Evolutionary conservation across 768 basidiomycete species (phyloP).

Genomic region (Suillus alpinus): DNA sequence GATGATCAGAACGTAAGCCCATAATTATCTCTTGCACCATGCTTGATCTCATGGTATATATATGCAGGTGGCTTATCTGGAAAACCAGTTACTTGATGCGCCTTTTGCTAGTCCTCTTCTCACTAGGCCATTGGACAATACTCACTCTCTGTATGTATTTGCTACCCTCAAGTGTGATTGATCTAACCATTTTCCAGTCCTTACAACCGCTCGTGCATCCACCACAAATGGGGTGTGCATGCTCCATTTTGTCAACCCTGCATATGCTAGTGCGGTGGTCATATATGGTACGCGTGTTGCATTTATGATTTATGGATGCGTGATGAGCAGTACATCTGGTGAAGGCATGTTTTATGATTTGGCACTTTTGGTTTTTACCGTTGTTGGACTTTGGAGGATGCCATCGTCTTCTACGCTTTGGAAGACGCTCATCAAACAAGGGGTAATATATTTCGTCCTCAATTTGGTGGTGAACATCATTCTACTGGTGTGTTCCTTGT

Average conservation of each 20-base stretch:
- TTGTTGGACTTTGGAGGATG: background rate
- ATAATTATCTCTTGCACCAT: background rate
- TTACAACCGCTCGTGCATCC: background rate
- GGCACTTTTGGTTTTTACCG: background rate
- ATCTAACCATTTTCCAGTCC: background rate
- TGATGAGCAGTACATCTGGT: background rate
- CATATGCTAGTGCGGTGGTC: background rate
- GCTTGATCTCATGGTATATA: background rate
- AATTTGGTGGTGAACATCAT: background rate
- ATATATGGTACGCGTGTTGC: background rate
- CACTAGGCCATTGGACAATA: background rate
- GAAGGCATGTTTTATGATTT: background rate
- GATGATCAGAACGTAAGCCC: background rate
- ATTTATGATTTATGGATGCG: background rate
- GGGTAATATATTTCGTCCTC: background rate
- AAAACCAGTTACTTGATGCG: background rate
- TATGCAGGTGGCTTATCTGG: slow-evolving; percentile 1
- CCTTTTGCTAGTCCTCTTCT: background rate
- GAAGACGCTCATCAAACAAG: background rate
- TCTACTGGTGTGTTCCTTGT: background rate
- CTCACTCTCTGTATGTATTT: background rate
- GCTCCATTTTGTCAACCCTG: background rate
- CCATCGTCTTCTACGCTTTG: background rate
- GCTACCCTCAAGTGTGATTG: too few species aligned
- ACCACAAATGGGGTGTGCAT: background rate